Percentiles rank a stretch among this genome's conserved stretches.
Evolutionary conservation across 257 asterid species (phyloP).

Genomic region (Petunia axillaris): DNA sequence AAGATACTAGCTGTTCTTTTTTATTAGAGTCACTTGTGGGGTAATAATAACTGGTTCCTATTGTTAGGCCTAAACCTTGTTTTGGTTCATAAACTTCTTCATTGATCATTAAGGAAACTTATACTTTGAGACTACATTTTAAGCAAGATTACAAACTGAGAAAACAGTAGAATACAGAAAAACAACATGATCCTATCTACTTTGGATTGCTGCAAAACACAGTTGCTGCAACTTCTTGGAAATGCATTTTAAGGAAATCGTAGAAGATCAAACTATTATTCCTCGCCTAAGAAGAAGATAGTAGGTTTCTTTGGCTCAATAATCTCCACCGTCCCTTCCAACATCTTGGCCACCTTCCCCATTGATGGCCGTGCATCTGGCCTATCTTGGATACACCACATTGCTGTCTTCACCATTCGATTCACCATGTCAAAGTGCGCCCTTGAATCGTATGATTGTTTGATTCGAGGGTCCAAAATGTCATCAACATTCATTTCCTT

Average conservation of each 20-base stretch:
- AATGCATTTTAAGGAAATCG: not conserved
- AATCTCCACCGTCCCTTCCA: conserved; percentile 87
- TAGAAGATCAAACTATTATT: not conserved
- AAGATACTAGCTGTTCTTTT: not conserved
- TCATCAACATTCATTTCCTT: conserved; percentile 76
- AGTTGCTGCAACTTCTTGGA: not conserved
- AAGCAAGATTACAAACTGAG: no score
- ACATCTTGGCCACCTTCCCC: conserved; percentile 95
- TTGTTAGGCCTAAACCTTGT: not conserved
- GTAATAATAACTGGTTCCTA: not conserved
- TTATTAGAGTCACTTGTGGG: not conserved
- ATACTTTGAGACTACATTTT: no score
- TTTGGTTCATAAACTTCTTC: not conserved
- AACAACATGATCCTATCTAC: not conserved
- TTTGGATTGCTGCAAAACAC: not conserved
- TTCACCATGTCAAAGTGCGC: conserved; percentile 70
- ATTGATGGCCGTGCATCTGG: conserved; percentile 79
- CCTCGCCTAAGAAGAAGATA: conserved; percentile 54
- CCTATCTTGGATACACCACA: conserved; percentile 87
- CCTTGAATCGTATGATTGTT: conserved; percentile 54
- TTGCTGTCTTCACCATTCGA: conserved; percentile 83
- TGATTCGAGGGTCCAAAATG: conserved; percentile 60
- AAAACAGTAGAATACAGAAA: no score
- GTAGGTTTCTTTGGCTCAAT: conserved; percentile 69
- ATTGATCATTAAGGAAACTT: no score